Percentiles rank a stretch among this genome's conserved stretches.
Conservation (phyloP, 2,329 filamentous ascomycete genomes). For the Paraphaeosphaeria minitans region DNA sequence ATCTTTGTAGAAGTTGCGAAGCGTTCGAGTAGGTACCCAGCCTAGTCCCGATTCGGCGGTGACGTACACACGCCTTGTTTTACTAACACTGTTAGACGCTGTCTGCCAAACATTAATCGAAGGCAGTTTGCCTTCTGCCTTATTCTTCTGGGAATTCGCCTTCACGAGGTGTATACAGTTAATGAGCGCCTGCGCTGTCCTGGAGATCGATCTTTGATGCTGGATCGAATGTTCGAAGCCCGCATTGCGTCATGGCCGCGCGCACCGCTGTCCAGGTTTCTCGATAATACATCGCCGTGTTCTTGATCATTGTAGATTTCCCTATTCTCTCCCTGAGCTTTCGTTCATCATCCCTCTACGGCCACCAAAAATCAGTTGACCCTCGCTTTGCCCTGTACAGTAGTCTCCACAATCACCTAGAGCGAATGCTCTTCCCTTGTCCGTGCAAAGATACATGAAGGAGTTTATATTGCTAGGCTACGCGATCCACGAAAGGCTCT, state of each 20-base stretch:
- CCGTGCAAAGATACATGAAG: not conserved
- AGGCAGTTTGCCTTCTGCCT: not conserved
- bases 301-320: not conserved
- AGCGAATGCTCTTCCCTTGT: not conserved
- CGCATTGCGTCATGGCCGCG: constrained; percentile 5
- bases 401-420: not conserved
- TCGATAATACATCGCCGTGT: not conserved
- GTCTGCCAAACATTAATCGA: not conserved
- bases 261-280: constrained; percentile 1
- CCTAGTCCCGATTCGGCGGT: not conserved
- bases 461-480: not conserved
- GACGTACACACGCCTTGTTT: not conserved
- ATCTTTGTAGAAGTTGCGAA: not conserved
- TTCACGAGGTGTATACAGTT: not conserved
- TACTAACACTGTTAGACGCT: not conserved
- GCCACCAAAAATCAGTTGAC: not conserved
- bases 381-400: not conserved
- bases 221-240: not conserved
- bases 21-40: not conserved
- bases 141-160: not conserved
- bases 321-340: no score
- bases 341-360: not conserved
- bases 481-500: not conserved
- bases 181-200: not conserved
- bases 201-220: not conserved